phyloP scores from a whole-genome alignment of 768 basidiomycete species.

The Termitomyces sp. region DNA sequence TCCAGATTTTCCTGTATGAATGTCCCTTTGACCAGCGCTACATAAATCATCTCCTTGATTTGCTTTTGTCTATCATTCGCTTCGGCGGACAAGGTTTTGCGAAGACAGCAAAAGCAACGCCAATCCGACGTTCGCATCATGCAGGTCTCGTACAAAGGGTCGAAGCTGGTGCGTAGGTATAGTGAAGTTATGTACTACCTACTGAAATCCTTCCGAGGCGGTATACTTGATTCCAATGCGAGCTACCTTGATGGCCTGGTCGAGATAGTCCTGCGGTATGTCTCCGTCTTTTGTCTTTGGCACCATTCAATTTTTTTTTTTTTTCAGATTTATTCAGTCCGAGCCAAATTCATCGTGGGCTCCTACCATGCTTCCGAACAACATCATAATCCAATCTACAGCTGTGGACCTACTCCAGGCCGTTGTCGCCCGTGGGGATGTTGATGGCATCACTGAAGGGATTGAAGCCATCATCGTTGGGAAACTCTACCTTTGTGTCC shows the following conservation, averaged over 20 bases:
- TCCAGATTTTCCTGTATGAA: conserved; percentile 66
- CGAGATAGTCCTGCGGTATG: conserved; percentile 68
- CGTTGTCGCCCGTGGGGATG: conserved; percentile 76
- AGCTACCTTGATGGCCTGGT: conserved; percentile 77
- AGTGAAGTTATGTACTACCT: background rate
- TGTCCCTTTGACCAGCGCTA: conserved; percentile 74
- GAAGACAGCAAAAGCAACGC: conserved; percentile 62
- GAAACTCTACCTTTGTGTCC: conserved; percentile 72
- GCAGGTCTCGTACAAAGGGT: conserved; percentile 56
- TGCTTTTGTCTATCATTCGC: conserved; percentile 67
- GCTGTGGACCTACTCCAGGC: conserved; percentile 80
- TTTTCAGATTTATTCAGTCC: conserved; percentile 64
- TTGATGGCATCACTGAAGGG: conserved; percentile 55
- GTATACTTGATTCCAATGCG: conserved; percentile 44
- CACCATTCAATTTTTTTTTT: conserved; percentile 6
- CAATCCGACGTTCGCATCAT: conserved; percentile 62
- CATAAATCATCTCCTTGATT: conserved; percentile 69
- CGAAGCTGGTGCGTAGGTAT: conserved; percentile 41
- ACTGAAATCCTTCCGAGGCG: conserved; percentile 19
- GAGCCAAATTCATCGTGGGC: conserved; percentile 54
- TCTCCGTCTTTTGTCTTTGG: background rate
- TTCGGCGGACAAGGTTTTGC: conserved; percentile 90
- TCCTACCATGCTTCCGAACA: conserved; percentile 54
- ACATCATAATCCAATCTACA: conserved; percentile 63
- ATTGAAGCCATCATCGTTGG: conserved; percentile 69